Evolutionary conservation across 805 yeast species (phyloP).

Genomic region (Sungouiozyma ichnusensis): DNA sequence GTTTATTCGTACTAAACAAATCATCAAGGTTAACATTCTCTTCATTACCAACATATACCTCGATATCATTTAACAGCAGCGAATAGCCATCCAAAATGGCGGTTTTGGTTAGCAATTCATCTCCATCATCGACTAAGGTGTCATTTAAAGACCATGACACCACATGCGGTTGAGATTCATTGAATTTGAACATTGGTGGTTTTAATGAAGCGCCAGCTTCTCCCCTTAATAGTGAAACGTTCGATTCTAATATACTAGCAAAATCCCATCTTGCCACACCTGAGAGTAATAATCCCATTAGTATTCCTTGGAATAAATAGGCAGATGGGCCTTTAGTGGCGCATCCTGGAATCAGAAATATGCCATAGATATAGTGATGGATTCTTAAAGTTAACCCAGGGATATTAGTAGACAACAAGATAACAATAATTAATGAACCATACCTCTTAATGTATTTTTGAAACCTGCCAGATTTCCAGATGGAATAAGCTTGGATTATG

Average conservation of each 20-base stretch:
- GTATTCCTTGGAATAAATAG: conserved; percentile 69
- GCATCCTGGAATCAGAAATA: conserved; percentile 75
- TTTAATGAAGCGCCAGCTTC: conserved; percentile 48
- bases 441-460: conserved; percentile 49
- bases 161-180: conserved; percentile 9
- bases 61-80: conserved; percentile 68
- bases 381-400: conserved; percentile 68
- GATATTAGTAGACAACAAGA: conserved; percentile 34
- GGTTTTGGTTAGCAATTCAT: neutral
- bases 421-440: conserved; percentile 32
- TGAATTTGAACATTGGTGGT: conserved; percentile 39
- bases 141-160: conserved; percentile 24
- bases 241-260: conserved; percentile 80
- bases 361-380: conserved; percentile 74
- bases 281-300: conserved; percentile 68
- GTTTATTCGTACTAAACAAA: conserved; percentile 26
- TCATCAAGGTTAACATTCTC: conserved; percentile 34
- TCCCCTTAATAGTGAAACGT: conserved; percentile 51
- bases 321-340: conserved; percentile 63
- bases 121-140: conserved; percentile 16
- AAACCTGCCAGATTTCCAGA: conserved; percentile 74
- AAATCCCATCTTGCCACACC: conserved; percentile 92
- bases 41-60: conserved; percentile 51
- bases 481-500: conserved; percentile 59
- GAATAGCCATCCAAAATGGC: conserved; percentile 41